Evolutionary conservation across 352 stramenopile genomes (phyloP).

Genomic region (Thalassiosira hispida): DNA sequence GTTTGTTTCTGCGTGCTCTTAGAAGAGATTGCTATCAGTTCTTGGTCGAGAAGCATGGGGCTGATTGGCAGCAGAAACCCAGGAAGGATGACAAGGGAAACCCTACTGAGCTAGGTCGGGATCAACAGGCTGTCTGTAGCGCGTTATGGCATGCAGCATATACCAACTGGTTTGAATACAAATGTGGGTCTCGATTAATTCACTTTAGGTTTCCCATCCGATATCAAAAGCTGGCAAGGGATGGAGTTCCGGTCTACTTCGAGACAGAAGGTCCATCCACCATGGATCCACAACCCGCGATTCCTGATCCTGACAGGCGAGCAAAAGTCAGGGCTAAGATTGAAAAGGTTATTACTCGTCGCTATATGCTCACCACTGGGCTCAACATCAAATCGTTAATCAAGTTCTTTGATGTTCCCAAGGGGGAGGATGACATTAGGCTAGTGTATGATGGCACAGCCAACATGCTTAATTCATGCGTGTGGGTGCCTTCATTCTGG

Average conservation of each 20-base stretch:
- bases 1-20: not conserved
- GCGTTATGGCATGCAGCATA: conserved; percentile 17
- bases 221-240: conserved; percentile 27
- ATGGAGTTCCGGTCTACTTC: conserved; percentile 51
- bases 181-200: conserved; percentile 12
- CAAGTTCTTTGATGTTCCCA: conserved; percentile 48
- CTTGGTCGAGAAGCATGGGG: not conserved
- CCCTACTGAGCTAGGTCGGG: not conserved
- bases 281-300: not conserved
- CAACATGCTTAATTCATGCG: conserved; percentile 3
- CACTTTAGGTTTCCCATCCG: conserved; percentile 36
- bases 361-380: conserved; percentile 22
- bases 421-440: conserved; percentile 19
- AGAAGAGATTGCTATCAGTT: not conserved
- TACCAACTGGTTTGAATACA: conserved; percentile 42
- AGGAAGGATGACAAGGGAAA: not conserved
- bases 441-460: conserved; percentile 31
- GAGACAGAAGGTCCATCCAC: not conserved
- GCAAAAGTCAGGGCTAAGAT: conserved; percentile 23
- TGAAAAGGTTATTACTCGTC: conserved; percentile 10
- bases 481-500: conserved; percentile 12
- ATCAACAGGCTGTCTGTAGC: conserved; percentile 5
- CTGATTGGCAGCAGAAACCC: not conserved
- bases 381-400: conserved; percentile 29
- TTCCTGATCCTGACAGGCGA: not conserved